These are phyloP conservation scores for Physcomitrellopsis africana DNA, from an alignment of 225 moss, liverwort and hornwort genomes.

Conservation along the genomic window DNA sequence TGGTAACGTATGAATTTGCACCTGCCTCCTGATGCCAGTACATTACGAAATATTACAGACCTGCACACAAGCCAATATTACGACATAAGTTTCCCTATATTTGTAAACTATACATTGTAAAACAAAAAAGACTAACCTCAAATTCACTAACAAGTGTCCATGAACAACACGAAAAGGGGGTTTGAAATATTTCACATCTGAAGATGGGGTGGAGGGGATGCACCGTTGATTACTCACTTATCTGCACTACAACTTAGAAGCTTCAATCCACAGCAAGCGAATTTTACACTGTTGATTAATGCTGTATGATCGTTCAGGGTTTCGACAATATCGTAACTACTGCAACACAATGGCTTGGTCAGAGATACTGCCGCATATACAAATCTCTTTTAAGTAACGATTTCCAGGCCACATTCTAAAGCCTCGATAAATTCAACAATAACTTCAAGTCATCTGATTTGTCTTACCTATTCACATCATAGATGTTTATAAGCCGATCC, in stretches of 20 bases:
- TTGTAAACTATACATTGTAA: neutral
- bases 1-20: slow-evolving; percentile 74
- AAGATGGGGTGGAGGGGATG: neutral
- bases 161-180: neutral
- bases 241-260: slow-evolving; percentile 85
- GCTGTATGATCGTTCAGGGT: slow-evolving; percentile 79
- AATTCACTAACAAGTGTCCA: neutral
- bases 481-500: slow-evolving; percentile 76
- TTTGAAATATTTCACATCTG: neutral
- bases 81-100: slow-evolving; percentile 20
- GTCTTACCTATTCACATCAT: slow-evolving; percentile 72
- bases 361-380: slow-evolving; percentile 3
- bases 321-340: slow-evolving; percentile 74
- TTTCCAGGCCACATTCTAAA: neutral
- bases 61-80: slow-evolving; percentile 45
- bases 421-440: neutral
- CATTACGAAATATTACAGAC: slow-evolving; percentile 77
- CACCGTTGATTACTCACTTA: slow-evolving; percentile 52
- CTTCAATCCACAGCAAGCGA: slow-evolving; percentile 69
- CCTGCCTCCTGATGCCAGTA: slow-evolving; percentile 45
- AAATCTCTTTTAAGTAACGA: slow-evolving; percentile 12
- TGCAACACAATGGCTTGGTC: slow-evolving; percentile 29
- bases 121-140: neutral
- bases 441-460: neutral
- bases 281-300: slow-evolving; percentile 73